A percentile compares a stretch with the other conserved stretches of the same genome.
These are phyloP conservation scores for Sphaerulina populicola DNA, from an alignment of 2,329 filamentous ascomycete genomes.

Conservation along the genomic window DNA sequence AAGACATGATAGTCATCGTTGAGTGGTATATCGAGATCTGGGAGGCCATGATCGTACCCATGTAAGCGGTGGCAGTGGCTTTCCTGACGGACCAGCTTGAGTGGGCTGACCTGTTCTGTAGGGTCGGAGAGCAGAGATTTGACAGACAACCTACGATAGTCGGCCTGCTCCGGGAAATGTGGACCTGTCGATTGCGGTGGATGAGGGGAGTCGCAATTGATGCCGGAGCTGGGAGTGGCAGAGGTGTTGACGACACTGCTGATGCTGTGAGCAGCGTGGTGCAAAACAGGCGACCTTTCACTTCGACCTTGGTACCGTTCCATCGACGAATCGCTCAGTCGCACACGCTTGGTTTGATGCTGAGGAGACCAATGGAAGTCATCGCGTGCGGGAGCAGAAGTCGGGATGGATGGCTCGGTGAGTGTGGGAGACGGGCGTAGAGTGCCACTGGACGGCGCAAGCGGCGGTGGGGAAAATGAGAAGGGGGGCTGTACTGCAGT, in stretches of 20 bases:
- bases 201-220: constrained; percentile 25
- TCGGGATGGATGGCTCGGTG: constrained; percentile 15
- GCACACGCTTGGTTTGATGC: constrained; percentile 32
- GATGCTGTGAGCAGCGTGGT: constrained; percentile 34
- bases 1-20: constrained; percentile 66
- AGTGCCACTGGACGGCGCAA: not conserved
- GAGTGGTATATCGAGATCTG: constrained; percentile 59
- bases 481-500: constrained; percentile 11
- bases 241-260: constrained; percentile 35
- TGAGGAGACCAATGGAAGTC: constrained; percentile 32
- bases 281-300: constrained; percentile 34
- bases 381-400: constrained; percentile 16
- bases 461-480: constrained; percentile 1
- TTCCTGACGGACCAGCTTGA: constrained; percentile 11
- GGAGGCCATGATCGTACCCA: constrained; percentile 62
- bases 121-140: constrained; percentile 55
- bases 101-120: constrained; percentile 30
- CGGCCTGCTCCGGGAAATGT: constrained; percentile 34
- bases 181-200: constrained; percentile 14
- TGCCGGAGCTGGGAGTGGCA: constrained; percentile 38
- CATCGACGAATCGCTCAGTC: constrained; percentile 22
- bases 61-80: constrained; percentile 42
- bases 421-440: not conserved
- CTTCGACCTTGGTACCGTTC: constrained; percentile 26
- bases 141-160: constrained; percentile 53